Evolutionary conservation across 805 yeast species (phyloP).

Genomic region (Pichia californica): DNA sequence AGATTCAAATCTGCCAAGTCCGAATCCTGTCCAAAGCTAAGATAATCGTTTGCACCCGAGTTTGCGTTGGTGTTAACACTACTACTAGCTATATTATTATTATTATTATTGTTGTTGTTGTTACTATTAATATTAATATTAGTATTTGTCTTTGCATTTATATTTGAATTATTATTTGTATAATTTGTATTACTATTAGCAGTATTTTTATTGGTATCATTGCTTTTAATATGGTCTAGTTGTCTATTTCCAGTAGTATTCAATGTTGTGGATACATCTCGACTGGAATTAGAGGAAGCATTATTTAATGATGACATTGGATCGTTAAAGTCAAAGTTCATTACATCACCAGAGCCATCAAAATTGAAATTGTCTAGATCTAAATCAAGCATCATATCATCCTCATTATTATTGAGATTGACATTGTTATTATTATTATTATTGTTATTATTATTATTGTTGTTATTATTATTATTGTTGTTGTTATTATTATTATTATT

Average conservation of each 20-base stretch:
- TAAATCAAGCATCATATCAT: conserved; percentile 23
- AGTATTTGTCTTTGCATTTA: not conserved
- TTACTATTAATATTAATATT: not conserved
- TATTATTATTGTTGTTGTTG: too few species aligned
- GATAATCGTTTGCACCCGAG: conserved; percentile 6
- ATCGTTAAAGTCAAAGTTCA: conserved; percentile 5
- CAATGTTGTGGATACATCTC: too few species aligned
- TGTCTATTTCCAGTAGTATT: not conserved
- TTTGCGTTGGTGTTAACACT: not conserved
- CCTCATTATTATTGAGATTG: conserved; percentile 12
- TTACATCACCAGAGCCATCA: conserved; percentile 7
- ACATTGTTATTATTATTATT: not conserved
- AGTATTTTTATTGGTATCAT: conserved; percentile 4
- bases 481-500: too few species aligned
- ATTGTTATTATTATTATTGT: not conserved
- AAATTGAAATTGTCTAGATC: conserved; percentile 25
- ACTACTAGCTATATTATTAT: too few species aligned
- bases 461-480: too few species aligned
- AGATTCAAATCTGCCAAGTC: conserved; percentile 23
- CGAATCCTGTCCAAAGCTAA: conserved; percentile 12
- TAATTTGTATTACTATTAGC: not conserved
- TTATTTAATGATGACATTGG: not conserved
- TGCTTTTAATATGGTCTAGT: not conserved
- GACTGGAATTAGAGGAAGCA: too few species aligned
- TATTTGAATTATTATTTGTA: not conserved